Base-by-base conservation (phyloP, 2,329 filamentous ascomycete genomes). In the Penicillium psychrosexuale region DNA sequence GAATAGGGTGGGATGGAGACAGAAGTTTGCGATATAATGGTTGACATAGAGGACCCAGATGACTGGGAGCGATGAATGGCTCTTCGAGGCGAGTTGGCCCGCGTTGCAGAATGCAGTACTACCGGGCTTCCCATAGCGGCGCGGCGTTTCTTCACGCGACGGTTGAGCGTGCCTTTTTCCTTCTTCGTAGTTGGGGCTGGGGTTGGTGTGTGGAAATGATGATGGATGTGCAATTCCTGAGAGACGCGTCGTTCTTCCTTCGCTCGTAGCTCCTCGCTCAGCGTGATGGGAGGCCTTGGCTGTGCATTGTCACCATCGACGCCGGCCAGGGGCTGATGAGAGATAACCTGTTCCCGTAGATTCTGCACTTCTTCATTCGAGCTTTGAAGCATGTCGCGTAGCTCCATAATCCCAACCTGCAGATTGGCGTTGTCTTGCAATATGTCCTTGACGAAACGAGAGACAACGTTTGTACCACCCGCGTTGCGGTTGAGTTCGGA, bases 351-450 rank as follows among this genome's bases (percentile, higher is more conserved):
- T 58, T 96, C 90, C 27, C 93, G 82, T 19, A 99, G 76, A 40
- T 83, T 84, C 69, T 96, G 91, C 3, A 97, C 94, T 74, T 99
- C 93, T 65, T 96, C 90, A 67, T 97, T 96, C 3, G 93, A 96
- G 69, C 84, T 91, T 66, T 91, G 83, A 22, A 99, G 80, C 85
- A 99, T 87, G 69, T 96, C 92, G 17, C 92, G 83, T 45, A 99
- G 77, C 75, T 99, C 94, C 49, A 92, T 84, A 56, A 97, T 95
- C 15, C 91, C 91, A 59, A 94, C 82, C 71, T 99, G 94, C 42
- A 99, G 78, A 64, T 91, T 96, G 9, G 92, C 91, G 68, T 99
- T 99, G 72, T 99, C 94, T 66, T 96, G 88, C 17, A 99, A 79
- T 53, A 99, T 89, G 70, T 97, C 94, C 63, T 92, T 91, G 53